Percentiles rank a stretch among this genome's conserved stretches.
phyloP scores from a whole-genome alignment of 129 eudicot species.

The Centrapalus pauciflorus region DNA sequence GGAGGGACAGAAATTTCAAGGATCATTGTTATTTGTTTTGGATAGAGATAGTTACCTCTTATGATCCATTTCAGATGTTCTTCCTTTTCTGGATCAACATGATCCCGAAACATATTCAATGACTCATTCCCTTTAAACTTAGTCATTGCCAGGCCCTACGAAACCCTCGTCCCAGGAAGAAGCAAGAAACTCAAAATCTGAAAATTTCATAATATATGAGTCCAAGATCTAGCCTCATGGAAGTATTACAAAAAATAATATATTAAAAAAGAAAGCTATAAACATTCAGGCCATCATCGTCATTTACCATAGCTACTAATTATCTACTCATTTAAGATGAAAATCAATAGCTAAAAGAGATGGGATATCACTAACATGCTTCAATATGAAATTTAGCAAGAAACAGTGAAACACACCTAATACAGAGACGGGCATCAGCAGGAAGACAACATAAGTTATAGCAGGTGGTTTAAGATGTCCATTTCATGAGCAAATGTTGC shows the following conservation, averaged over 20 bases:
- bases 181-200: slow-evolving; percentile 25
- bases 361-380: neutral
- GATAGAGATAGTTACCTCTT: slow-evolving; percentile 35
- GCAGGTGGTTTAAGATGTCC: neutral
- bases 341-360: neutral
- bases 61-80: slow-evolving; percentile 46
- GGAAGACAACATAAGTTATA: neutral
- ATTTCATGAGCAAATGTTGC: neutral
- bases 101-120: slow-evolving; percentile 32
- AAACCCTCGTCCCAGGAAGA: slow-evolving; percentile 7
- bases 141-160: slow-evolving; percentile 36
- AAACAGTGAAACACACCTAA: neutral
- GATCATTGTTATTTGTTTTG: neutral
- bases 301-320: neutral
- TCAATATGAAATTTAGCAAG: neutral
- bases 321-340: neutral
- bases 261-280: neutral
- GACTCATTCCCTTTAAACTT: slow-evolving; percentile 48
- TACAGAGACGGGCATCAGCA: neutral
- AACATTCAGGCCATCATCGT: neutral
- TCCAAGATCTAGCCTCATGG: neutral
- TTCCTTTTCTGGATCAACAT: slow-evolving; percentile 59
- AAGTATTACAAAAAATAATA: neutral
- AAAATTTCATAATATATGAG: slow-evolving; percentile 1
- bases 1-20: too few species aligned